Base-by-base conservation (phyloP, 164 flowering plant species). In the Pachysandra terminalis region DNA sequence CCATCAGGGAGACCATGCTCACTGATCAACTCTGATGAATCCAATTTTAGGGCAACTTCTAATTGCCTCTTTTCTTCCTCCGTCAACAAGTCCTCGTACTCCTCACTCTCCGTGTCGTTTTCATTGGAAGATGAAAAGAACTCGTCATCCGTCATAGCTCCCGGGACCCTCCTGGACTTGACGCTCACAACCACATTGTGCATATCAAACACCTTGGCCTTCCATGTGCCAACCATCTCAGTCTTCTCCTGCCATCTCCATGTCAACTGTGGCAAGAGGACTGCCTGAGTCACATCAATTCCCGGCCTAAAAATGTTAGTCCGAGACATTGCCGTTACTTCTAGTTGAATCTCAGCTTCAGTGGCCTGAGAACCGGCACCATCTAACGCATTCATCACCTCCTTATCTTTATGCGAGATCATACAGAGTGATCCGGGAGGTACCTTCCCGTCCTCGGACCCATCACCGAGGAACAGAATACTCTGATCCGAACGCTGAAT, bases 51-150 rank as follows among this genome's bases (percentile, higher is more conserved):
- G 0, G 90, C 93, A 68, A 65, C 73, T 70, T 87, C 90, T 48
- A 87, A 82, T 64, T 86, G 89, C 73, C 65, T 86, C 69, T 74
- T 80, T 71, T 86, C 93, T 26, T 88, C 96, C 71, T 85, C 94
- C 1, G 94, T 86, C 77, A 89, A 75, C 37, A 89, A 71, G 25
- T 83, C 92, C 71, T 80, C 74, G 49, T 82, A 75, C 52, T 75
- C 90, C 28, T 89, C 94, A 73, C 76, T 82, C 64, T 83, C 94
- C 0, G 82, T 73, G 56, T 86, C 92, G 74, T 86, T 85, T 56
- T 69, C 73, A 61, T 65, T 65, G 41, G 52, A 64, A 64, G 69
- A 40, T 23, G 70, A 54, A 27, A 65, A 59, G 17, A 69, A 56
- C 37, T 74, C 77, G 14, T 74, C 77, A 24, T 74, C 77, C 12